Conservation (phyloP, 768 basidiomycete genomes). For the Amanita rubescens region DNA sequence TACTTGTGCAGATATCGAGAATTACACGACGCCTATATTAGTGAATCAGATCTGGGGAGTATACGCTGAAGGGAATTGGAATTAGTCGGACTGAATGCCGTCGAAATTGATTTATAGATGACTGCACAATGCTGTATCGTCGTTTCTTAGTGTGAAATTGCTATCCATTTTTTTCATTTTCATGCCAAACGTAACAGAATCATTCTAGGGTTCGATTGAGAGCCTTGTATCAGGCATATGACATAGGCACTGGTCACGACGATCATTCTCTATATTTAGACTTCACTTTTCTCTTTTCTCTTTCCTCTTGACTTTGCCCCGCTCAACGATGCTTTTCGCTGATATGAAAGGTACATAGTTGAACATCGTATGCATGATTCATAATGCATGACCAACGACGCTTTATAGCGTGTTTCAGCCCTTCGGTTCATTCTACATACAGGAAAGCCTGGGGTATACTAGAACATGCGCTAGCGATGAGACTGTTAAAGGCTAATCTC, state of each 20-base stretch:
- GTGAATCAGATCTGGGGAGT: constrained; percentile 46
- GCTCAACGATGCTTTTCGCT: background rate
- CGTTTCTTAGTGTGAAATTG: too few species aligned
- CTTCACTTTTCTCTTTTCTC: background rate
- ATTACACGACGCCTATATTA: constrained; percentile 47
- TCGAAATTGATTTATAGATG: too few species aligned
- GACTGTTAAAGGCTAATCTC: background rate
- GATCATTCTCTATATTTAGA: constrained; percentile 1
- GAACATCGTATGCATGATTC: background rate
- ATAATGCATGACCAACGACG: background rate
- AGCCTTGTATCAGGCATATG: too few species aligned
- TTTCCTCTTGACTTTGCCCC: background rate
- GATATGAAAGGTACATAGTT: background rate
- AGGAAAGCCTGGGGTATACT: constrained; percentile 29
- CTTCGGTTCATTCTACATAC: constrained; percentile 21
- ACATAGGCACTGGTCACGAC: too few species aligned
- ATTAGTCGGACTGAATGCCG: too few species aligned
- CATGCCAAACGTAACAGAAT: too few species aligned
- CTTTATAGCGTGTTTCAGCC: constrained; percentile 33
- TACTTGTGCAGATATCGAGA: constrained; percentile 39
- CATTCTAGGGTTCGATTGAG: too few species aligned
- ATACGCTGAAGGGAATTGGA: constrained; percentile 46
- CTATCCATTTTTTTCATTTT: too few species aligned
- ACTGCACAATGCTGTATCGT: too few species aligned
- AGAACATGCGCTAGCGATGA: background rate